phyloP scores from a whole-genome alignment of 2,329 filamentous ascomycete genomes.

The Talaromyces sp. region DNA sequence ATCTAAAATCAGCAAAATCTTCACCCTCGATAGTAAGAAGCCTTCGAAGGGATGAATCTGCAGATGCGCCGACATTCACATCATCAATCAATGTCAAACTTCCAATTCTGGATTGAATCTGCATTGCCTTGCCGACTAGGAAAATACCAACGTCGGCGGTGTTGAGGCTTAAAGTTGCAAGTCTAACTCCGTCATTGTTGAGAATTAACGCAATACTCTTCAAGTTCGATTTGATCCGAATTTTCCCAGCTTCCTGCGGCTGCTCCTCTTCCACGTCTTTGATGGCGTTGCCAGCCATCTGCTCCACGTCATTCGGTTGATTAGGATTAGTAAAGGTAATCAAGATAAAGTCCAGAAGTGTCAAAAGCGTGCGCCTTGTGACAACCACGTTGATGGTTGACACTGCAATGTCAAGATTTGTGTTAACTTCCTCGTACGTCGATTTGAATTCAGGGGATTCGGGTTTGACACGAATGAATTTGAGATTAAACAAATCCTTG shows the following conservation, averaged over 20 bases:
- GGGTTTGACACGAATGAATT: slow-evolving; percentile 82
- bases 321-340: slow-evolving; percentile 74
- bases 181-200: slow-evolving; percentile 93
- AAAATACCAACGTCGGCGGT: slow-evolving; percentile 90
- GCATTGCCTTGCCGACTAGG: slow-evolving; percentile 78
- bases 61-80: slow-evolving; percentile 81
- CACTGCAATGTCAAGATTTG: slow-evolving; percentile 81
- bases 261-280: slow-evolving; percentile 22
- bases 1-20: slow-evolving; percentile 92
- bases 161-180: slow-evolving; percentile 87
- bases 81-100: slow-evolving; percentile 88
- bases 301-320: slow-evolving; percentile 36
- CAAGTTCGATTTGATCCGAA: slow-evolving; percentile 87
- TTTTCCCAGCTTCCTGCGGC: slow-evolving; percentile 57
- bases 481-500: slow-evolving; percentile 78
- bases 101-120: slow-evolving; percentile 77
- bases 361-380: slow-evolving; percentile 85
- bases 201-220: slow-evolving; percentile 91
- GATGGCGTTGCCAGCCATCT: slow-evolving; percentile 24
- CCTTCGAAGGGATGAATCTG: slow-evolving; percentile 72
- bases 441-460: slow-evolving; percentile 90
- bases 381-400: slow-evolving; percentile 96
- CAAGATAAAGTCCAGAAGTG: slow-evolving; percentile 87
- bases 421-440: slow-evolving; percentile 88
- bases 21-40: slow-evolving; percentile 93